These are phyloP conservation scores for Ophiocordyceps camponoti-leonardi DNA, from an alignment of 2,329 filamentous ascomycete species.

Conservation along the genomic window DNA sequence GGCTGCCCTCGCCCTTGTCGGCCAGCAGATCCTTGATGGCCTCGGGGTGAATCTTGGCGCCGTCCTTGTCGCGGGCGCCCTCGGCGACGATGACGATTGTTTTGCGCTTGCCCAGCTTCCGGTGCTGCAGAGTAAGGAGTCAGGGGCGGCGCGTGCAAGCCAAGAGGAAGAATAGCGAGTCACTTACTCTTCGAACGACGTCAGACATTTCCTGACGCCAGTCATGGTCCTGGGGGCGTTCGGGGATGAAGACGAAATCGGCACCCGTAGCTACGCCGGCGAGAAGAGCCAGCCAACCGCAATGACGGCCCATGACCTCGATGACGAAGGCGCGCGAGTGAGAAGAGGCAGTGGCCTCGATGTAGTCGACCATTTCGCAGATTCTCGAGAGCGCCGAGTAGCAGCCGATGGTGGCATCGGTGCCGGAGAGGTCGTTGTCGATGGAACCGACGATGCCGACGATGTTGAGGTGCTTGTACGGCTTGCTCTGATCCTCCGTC, in stretches of 20 bases:
- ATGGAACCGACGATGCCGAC: slow-evolving; percentile 93
- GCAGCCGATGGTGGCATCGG: slow-evolving; percentile 92
- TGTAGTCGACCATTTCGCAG: slow-evolving; percentile 90
- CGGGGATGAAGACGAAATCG: slow-evolving; percentile 93
- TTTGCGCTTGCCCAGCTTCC: slow-evolving; percentile 79
- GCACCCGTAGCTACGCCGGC: slow-evolving; percentile 87
- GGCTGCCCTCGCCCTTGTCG: slow-evolving; percentile 42
- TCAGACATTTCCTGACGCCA: slow-evolving; percentile 82
- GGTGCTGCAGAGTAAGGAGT: slow-evolving; percentile 39
- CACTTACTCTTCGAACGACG: slow-evolving; percentile 51
- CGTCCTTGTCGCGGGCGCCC: slow-evolving; percentile 70
- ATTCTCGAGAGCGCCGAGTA: slow-evolving; percentile 88
- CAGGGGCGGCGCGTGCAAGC: background rate
- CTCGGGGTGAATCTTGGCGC: slow-evolving; percentile 65
- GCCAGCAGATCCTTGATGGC: slow-evolving; percentile 84
- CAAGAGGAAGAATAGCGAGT: background rate
- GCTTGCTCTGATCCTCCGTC: slow-evolving; percentile 49
- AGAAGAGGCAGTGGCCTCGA: slow-evolving; percentile 85
- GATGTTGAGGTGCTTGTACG: slow-evolving; percentile 81
- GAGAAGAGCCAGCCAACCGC: slow-evolving; percentile 94
- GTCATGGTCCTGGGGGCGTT: slow-evolving; percentile 72
- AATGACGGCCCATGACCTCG: slow-evolving; percentile 96
- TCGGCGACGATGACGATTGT: slow-evolving; percentile 97
- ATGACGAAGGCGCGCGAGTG: slow-evolving; percentile 95
- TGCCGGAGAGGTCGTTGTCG: slow-evolving; percentile 94